phyloP scores from a whole-genome alignment of 371 early-diverging fungal species.

The Zopfochytrium polystomum region DNA sequence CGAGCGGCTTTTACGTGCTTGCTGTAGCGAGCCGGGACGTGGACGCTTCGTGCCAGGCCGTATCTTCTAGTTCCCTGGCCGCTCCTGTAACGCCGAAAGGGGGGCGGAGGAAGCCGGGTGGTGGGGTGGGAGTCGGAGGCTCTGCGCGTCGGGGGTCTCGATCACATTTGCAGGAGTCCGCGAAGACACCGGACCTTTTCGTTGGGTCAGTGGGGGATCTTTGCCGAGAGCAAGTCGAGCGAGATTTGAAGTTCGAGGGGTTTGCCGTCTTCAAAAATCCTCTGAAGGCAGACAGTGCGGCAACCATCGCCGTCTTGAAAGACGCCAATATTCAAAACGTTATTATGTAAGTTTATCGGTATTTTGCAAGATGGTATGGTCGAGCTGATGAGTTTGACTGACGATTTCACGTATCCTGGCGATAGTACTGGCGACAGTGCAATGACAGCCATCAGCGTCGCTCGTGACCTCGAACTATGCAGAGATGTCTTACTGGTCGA shows the following conservation, averaged over 20 bases:
- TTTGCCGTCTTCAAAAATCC: slow-evolving; percentile 39
- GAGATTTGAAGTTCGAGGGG: slow-evolving; percentile 33
- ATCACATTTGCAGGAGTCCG: too few relatives aligned
- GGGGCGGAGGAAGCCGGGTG: too few relatives aligned
- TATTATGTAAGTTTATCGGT: slow-evolving; percentile 20
- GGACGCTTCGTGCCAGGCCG: neutral
- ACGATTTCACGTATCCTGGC: too few relatives aligned
- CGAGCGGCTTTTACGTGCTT: slow-evolving; percentile 68
- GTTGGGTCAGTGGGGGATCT: too few relatives aligned
- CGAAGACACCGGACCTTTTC: too few relatives aligned
- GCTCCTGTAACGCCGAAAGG: too few relatives aligned
- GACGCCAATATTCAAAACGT: slow-evolving; percentile 27
- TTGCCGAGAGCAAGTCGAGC: slow-evolving; percentile 25
- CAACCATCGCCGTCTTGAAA: slow-evolving; percentile 17
- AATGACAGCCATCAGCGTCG: slow-evolving; percentile 28
- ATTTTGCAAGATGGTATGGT: too few relatives aligned
- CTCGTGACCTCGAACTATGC: slow-evolving; percentile 27
- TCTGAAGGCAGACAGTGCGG: slow-evolving; percentile 26
- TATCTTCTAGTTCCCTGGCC: too few relatives aligned
- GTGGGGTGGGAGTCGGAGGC: too few relatives aligned
- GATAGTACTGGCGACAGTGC: slow-evolving; percentile 32
- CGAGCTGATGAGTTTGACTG: too few relatives aligned
- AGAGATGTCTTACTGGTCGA: slow-evolving; percentile 26
- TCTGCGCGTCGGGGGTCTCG: too few relatives aligned
- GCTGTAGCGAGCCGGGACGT: slow-evolving; percentile 32